Percentiles rank a stretch among this genome's conserved stretches.
These are phyloP conservation scores for Chrysoporthe cubensis DNA, from an alignment of 2,329 filamentous ascomycete genomes.

Conservation along the genomic window DNA sequence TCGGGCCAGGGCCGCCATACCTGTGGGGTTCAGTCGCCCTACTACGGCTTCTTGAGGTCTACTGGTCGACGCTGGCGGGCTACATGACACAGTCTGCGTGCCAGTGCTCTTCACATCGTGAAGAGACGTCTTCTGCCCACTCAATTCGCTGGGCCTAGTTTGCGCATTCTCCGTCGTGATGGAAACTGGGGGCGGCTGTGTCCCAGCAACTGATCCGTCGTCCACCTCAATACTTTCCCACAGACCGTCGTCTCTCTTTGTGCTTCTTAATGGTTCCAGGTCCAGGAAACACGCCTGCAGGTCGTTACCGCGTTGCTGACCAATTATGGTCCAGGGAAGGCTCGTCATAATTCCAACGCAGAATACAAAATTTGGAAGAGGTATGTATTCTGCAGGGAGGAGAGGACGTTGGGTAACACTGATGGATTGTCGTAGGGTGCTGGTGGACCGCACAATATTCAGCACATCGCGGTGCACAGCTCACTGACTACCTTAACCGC, in stretches of 20 bases:
- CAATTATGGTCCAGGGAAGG: neutral
- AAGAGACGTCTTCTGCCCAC: neutral
- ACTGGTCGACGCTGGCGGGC: too few species aligned
- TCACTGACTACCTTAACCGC: too few species aligned
- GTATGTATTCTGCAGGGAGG: too few species aligned
- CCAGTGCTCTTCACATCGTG: neutral
- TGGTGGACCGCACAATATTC: too few species aligned
- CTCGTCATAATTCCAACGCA: neutral
- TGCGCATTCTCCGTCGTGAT: neutral
- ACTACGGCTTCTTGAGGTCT: too few species aligned
- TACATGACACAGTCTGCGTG: neutral
- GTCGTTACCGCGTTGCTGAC: neutral
- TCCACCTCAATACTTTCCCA: conserved; percentile 7
- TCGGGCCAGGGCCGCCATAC: too few species aligned
- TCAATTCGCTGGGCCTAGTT: neutral
- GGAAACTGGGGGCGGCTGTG: neutral
- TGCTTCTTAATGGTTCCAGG: neutral
- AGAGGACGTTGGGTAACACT: too few species aligned
- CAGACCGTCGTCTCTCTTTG: neutral
- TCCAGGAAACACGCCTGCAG: neutral
- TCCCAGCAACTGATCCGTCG: neutral
- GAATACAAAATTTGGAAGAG: too few species aligned
- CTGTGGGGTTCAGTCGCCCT: too few species aligned
- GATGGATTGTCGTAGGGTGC: too few species aligned
- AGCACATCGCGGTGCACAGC: too few species aligned